These are phyloP conservation scores for Magnolia officinalis DNA, from an alignment of 164 flowering plant genomes.

Conservation along the genomic window DNA sequence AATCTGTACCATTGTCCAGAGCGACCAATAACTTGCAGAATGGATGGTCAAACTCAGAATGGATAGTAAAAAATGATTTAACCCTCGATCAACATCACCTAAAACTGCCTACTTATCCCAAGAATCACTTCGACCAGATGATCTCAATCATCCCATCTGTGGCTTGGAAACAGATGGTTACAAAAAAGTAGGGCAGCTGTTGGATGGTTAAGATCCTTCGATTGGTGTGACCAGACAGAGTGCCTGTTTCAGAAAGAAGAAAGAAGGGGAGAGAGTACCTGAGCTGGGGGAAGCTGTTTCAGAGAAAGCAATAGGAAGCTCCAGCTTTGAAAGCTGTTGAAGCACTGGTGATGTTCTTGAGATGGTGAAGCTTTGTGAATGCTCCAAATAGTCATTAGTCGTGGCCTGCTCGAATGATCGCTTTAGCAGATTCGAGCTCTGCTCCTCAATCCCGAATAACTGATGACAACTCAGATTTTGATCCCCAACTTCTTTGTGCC, in stretches of 20 bases:
- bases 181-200: neutral
- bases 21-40: neutral
- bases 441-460: conserved; percentile 6
- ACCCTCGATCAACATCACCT: neutral
- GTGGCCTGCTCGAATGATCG: conserved; percentile 1
- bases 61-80: neutral
- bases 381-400: conserved; percentile 1
- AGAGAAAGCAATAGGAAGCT: conserved; percentile 2
- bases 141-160: neutral
- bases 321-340: conserved; percentile 5
- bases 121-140: neutral
- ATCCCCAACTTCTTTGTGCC: conserved; percentile 5
- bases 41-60: neutral
- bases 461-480: neutral
- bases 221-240: neutral
- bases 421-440: conserved; percentile 4
- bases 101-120: neutral
- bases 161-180: neutral
- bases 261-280: conserved; percentile 2
- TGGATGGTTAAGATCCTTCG: no score
- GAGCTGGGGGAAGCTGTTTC: conserved; percentile 7
- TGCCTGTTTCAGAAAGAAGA: neutral
- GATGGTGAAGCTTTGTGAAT: conserved; percentile 9
- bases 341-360: conserved; percentile 10
- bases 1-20: neutral